Conservation (phyloP, 257 asterid genomes). For the Cruciata laevipes region DNA sequence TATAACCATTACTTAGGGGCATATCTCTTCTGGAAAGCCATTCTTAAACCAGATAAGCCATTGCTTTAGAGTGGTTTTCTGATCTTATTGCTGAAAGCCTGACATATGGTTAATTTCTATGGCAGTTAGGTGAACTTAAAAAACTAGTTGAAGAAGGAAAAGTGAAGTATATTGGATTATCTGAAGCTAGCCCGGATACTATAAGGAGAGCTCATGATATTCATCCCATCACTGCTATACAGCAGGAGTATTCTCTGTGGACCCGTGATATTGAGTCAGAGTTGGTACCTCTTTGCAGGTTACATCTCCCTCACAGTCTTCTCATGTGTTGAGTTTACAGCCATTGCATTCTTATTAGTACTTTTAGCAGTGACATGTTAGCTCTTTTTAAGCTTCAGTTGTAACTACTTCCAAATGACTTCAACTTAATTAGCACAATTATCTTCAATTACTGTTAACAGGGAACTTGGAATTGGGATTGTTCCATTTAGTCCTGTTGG, state of each 20-base stretch:
- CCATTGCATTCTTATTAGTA: not conserved
- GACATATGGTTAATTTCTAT: not conserved
- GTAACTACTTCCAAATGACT: not conserved
- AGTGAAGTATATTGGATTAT: conserved; percentile 55
- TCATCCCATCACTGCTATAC: conserved; percentile 57
- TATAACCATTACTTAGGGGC: not conserved
- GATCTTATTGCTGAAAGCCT: not conserved
- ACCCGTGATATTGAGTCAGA: conserved; percentile 52
- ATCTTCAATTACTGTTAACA: not conserved
- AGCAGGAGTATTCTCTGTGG: conserved; percentile 64
- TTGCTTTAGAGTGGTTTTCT: not conserved
- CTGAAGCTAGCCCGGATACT: conserved; percentile 58
- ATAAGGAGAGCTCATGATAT: conserved; percentile 57
- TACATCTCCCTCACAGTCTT: not conserved
- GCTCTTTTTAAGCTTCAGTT: too few relatives aligned
- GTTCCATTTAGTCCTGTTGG: conserved; percentile 57
- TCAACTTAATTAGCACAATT: not conserved
- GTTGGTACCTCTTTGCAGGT: conserved; percentile 33
- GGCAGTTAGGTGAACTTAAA: conserved; percentile 51
- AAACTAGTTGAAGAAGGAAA: conserved; percentile 54
- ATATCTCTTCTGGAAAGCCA: not conserved
- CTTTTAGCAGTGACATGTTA: too few relatives aligned
- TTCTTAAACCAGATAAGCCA: not conserved
- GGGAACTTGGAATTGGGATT: conserved; percentile 62
- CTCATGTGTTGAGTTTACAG: not conserved